These are phyloP conservation scores for Pezicula carpinea DNA, from an alignment of 2,329 filamentous ascomycete genomes.

Conservation along the genomic window DNA sequence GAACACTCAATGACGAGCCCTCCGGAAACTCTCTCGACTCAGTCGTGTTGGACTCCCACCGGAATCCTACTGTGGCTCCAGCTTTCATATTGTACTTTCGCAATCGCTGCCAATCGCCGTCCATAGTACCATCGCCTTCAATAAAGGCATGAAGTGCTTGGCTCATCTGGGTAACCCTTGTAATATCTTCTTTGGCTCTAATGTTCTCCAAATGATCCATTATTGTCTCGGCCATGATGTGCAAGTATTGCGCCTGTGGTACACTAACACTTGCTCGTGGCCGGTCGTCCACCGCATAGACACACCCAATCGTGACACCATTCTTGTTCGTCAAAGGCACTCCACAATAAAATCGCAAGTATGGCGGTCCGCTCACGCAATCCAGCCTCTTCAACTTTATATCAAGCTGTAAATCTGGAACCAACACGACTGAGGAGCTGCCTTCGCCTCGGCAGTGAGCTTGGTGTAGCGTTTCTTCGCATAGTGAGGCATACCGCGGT, in stretches of 20 bases:
- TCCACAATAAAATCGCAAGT: slow-evolving; percentile 21
- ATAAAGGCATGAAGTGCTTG: slow-evolving; percentile 48
- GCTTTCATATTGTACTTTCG: slow-evolving; percentile 18
- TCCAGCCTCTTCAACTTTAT: slow-evolving; percentile 12
- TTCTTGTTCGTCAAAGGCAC: slow-evolving; percentile 19
- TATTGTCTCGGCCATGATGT: slow-evolving; percentile 49
- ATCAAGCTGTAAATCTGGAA: slow-evolving; percentile 15
- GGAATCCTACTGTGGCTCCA: slow-evolving; percentile 16
- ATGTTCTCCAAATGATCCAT: slow-evolving; percentile 58
- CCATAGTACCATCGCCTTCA: slow-evolving; percentile 33
- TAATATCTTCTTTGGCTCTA: slow-evolving; percentile 45
- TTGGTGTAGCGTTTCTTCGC: slow-evolving; percentile 21
- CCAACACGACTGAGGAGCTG: slow-evolving; percentile 12
- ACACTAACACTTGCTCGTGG: slow-evolving; percentile 45
- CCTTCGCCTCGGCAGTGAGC: slow-evolving; percentile 10
- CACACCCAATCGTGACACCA: slow-evolving; percentile 22
- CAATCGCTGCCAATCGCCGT: slow-evolving; percentile 19
- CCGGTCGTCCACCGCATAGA: slow-evolving; percentile 47
- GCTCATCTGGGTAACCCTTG: slow-evolving; percentile 46
- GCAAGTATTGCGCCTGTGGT: slow-evolving; percentile 49
- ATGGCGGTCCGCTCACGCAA: slow-evolving; percentile 16
- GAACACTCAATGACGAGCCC: not conserved
- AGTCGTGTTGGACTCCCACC: slow-evolving; percentile 17
- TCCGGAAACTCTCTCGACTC: slow-evolving; percentile 9
- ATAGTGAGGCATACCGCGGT: slow-evolving; percentile 14